These are phyloP conservation scores for Haplosporangium gracile DNA, from an alignment of 192 early-diverging fungal genomes.

Conservation along the genomic window DNA sequence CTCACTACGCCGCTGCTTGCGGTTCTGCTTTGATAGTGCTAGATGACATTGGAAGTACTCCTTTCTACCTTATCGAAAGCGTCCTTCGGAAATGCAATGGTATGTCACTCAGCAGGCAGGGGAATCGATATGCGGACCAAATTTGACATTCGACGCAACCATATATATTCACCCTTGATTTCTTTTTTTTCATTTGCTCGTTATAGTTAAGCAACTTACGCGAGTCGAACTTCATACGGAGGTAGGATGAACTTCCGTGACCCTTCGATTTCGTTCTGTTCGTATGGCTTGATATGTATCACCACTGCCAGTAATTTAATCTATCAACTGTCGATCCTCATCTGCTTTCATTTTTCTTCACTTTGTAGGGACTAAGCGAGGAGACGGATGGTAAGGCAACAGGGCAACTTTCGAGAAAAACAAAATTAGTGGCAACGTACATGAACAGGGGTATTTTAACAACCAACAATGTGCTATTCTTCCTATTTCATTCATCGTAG, in stretches of 20 bases:
- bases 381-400: slow-evolving; percentile 32
- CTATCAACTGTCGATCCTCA: background rate
- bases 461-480: background rate
- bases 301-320: background rate
- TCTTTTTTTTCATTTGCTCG: background rate
- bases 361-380: slow-evolving; percentile 30
- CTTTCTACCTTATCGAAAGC: slow-evolving; percentile 54
- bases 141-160: background rate
- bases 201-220: slow-evolving; percentile 37
- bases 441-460: background rate
- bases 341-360: background rate
- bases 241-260: background rate
- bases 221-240: slow-evolving; percentile 46
- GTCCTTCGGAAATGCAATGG: slow-evolving; percentile 47
- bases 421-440: background rate
- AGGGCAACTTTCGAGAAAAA: background rate
- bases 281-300: background rate
- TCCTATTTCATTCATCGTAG: background rate
- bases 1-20: background rate
- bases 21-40: slow-evolving; percentile 18
- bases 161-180: background rate
- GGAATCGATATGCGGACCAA: background rate
- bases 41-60: slow-evolving; percentile 49
- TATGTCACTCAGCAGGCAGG: slow-evolving; percentile 3
- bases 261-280: background rate